Evolutionary conservation across 495 filamentous ascomycete species (phyloP).

Genomic region (Penicillium turbatum): DNA sequence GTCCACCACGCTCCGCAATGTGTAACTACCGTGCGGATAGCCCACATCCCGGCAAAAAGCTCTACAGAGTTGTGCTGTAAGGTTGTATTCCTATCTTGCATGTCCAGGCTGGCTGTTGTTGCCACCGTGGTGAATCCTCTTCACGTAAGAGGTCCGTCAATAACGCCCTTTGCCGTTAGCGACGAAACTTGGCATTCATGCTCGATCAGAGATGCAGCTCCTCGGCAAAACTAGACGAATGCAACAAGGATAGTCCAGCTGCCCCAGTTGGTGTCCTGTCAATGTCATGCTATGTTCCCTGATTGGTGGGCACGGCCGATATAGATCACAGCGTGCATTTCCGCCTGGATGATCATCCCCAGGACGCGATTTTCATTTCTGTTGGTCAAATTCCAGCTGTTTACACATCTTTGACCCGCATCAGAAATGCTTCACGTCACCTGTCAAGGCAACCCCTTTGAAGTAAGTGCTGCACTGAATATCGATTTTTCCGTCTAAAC

Average conservation of each 20-base stretch:
- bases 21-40: neutral
- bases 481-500: neutral
- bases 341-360: neutral
- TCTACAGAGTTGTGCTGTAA: neutral
- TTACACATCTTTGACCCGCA: neutral
- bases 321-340: neutral
- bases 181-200: neutral
- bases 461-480: neutral
- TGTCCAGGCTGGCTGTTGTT: neutral
- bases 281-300: neutral
- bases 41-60: neutral
- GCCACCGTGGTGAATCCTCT: neutral
- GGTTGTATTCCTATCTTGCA: neutral
- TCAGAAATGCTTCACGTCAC: neutral
- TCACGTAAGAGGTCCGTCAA: neutral
- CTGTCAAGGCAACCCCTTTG: neutral
- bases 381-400: neutral
- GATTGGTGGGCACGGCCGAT: neutral
- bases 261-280: neutral
- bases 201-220: neutral
- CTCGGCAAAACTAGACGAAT: neutral
- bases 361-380: neutral
- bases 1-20: neutral
- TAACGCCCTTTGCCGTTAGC: neutral
- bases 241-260: neutral